phyloP scores from a whole-genome alignment of 2,329 filamentous ascomycete species.

The Calonectria montana region DNA sequence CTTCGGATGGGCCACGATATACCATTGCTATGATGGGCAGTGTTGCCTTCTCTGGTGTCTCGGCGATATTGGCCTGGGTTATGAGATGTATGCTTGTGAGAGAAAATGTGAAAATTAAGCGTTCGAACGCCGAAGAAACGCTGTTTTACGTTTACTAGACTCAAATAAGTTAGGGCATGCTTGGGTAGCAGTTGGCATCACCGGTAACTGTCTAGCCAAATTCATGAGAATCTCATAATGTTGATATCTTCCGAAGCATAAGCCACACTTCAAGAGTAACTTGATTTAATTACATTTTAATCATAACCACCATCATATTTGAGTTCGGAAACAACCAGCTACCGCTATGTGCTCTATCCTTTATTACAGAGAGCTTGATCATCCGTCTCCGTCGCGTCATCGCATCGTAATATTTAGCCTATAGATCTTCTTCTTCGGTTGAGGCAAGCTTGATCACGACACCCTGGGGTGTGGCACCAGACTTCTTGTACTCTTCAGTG shows the following conservation, averaged over 20 bases:
- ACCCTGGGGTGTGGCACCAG: background rate
- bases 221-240: no score
- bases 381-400: background rate
- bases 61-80: slow-evolving; percentile 51
- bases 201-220: no score
- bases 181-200: no score
- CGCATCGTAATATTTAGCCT: background rate
- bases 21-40: slow-evolving; percentile 31
- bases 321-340: no score
- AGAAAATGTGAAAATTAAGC: slow-evolving; percentile 48
- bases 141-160: slow-evolving; percentile 44
- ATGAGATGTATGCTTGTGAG: slow-evolving; percentile 48
- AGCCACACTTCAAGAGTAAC: no score
- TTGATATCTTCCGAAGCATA: no score
- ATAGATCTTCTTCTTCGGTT: background rate
- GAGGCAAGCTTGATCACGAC: background rate
- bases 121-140: slow-evolving; percentile 32
- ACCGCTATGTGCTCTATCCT: background rate
- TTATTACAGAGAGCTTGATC: background rate
- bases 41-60: slow-evolving; percentile 42
- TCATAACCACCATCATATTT: background rate
- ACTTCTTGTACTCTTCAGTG: background rate
- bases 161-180: no score
- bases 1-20: slow-evolving; percentile 22
- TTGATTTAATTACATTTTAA: background rate